Percentiles rank a stretch among this genome's conserved stretches.
Conservation (phyloP, 306 rosid genomes). For the Betula pendula region DNA sequence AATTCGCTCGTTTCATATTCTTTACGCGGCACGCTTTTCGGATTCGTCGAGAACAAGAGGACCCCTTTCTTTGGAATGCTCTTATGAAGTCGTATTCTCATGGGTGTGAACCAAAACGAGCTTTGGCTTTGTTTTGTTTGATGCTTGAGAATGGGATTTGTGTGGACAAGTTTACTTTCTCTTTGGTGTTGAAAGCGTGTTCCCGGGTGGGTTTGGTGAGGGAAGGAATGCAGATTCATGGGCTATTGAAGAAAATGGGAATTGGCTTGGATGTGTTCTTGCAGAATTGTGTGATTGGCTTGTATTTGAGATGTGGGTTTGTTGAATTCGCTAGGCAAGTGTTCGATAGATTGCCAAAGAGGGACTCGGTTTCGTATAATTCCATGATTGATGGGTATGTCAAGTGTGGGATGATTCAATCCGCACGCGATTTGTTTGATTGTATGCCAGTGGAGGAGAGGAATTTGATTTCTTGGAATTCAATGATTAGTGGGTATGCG, state of each 20-base stretch:
- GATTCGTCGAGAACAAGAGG: constrained; percentile 22
- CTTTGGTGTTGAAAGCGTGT: constrained; percentile 73
- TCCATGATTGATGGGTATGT: constrained; percentile 75
- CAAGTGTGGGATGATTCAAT: constrained; percentile 47
- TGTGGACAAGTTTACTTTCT: constrained; percentile 62
- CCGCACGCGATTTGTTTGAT: constrained; percentile 58
- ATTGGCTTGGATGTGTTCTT: constrained; percentile 54
- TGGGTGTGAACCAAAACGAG: constrained; percentile 58
- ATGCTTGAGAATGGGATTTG: constrained; percentile 65
- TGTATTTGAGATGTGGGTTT: constrained; percentile 53
- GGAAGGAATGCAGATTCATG: constrained; percentile 70
- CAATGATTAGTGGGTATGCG: constrained; percentile 60
- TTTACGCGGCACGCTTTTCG: constrained; percentile 51
- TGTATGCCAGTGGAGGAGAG: constrained; percentile 44
- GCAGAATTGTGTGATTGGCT: constrained; percentile 56
- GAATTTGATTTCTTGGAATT: constrained; percentile 80
- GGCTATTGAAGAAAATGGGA: constrained; percentile 55
- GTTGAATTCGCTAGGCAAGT: constrained; percentile 46
- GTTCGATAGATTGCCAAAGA: constrained; percentile 56
- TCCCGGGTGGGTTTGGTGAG: constrained; percentile 51
- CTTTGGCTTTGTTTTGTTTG: constrained; percentile 45
- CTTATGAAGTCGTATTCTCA: constrained; percentile 69
- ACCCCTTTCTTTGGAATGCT: constrained; percentile 86
- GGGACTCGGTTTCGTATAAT: constrained; percentile 67
- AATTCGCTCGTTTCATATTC: constrained; percentile 67